These are phyloP conservation scores for Cordyceps militaris DNA, from an alignment of 2,329 filamentous ascomycete species.

Conservation along the genomic window DNA sequence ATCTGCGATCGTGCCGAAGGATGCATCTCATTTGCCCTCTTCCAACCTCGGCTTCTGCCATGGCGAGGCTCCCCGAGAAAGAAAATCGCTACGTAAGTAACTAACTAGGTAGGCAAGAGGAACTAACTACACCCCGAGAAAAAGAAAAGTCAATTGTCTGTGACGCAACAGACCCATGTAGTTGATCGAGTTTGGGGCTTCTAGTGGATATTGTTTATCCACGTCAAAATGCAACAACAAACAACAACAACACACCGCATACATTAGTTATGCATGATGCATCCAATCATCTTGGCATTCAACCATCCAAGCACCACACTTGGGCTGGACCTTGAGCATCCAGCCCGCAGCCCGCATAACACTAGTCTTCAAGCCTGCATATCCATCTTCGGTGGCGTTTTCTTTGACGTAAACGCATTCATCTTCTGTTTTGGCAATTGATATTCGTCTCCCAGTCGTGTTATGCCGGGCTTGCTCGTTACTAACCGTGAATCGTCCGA, in stretches of 20 bases:
- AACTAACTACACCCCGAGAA: no score
- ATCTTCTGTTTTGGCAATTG: no score
- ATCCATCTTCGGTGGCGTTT: neutral
- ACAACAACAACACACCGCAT: neutral
- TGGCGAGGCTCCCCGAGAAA: no score
- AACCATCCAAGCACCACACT: neutral
- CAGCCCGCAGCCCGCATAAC: neutral
- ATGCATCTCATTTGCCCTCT: no score
- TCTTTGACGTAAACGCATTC: neutral
- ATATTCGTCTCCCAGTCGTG: no score
- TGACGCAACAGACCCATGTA: constrained; percentile 1
- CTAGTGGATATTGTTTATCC: neutral
- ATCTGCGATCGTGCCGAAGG: neutral
- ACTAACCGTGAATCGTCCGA: no score
- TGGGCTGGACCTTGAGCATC: neutral
- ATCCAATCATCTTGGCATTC: neutral
- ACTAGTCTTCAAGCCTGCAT: neutral
- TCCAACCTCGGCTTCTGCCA: neutral
- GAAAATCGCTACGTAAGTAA: no score
- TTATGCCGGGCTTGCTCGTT: no score
- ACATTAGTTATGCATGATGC: no score
- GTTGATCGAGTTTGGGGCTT: neutral
- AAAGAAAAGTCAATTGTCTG: neutral
- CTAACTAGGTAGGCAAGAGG: no score
- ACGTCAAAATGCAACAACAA: neutral